Conservation (phyloP, 2,329 filamentous ascomycete genomes). For the Fusarium phyllophilum region DNA sequence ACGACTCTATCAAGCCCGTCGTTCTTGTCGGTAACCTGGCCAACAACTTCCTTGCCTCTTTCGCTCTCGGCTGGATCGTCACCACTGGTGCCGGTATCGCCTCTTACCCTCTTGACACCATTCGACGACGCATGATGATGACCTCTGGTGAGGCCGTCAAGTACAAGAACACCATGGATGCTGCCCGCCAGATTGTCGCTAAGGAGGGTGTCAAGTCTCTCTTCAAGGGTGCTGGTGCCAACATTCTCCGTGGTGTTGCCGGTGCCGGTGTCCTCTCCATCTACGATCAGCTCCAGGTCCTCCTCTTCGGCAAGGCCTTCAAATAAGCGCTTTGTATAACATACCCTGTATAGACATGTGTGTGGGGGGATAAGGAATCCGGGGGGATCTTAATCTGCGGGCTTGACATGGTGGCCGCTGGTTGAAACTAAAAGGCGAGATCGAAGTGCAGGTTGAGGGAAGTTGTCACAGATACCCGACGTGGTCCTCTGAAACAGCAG, state of each 20-base stretch:
- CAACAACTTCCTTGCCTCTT: slow-evolving; percentile 99
- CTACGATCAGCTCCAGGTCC: slow-evolving; percentile 99
- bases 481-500: slow-evolving; percentile 54
- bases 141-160: slow-evolving; percentile 97
- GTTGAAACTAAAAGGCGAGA: slow-evolving; percentile 60
- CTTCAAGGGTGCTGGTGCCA: slow-evolving; percentile 99
- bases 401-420: slow-evolving; percentile 52
- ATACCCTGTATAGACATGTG: slow-evolving; percentile 55
- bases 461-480: slow-evolving; percentile 53
- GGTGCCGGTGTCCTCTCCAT: slow-evolving; percentile 99
- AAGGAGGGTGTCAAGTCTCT: slow-evolving; percentile 98
- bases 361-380: slow-evolving; percentile 45
- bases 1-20: slow-evolving; percentile 99
- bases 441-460: slow-evolving; percentile 57
- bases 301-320: slow-evolving; percentile 99
- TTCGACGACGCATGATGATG: slow-evolving; percentile 99
- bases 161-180: slow-evolving; percentile 97
- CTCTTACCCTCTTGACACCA: slow-evolving; percentile 99
- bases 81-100: slow-evolving; percentile 99
- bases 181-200: slow-evolving; percentile 94
- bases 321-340: slow-evolving; percentile 64
- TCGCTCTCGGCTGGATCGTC: slow-evolving; percentile 98
- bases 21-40: slow-evolving; percentile 89
- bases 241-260: slow-evolving; percentile 99
- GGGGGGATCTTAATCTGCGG: slow-evolving; percentile 46